Conservation (phyloP, 2,329 filamentous ascomycete genomes). For the Fonsecaea nubica region DNA sequence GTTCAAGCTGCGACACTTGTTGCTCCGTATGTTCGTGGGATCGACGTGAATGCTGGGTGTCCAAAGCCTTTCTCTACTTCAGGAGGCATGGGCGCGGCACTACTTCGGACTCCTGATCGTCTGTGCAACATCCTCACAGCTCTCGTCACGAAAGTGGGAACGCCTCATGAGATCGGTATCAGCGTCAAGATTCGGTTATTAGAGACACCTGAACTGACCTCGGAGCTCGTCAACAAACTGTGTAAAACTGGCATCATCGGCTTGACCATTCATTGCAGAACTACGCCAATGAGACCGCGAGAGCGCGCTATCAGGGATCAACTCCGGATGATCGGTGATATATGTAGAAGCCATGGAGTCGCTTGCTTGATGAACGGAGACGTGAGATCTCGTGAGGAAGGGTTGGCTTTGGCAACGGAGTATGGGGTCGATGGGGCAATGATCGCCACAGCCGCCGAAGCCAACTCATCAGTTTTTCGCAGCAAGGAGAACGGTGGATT, state of each 20-base stretch:
- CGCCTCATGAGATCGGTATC: slow-evolving; percentile 84
- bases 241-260: slow-evolving; percentile 89
- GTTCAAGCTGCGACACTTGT: slow-evolving; percentile 85
- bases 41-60: slow-evolving; percentile 98
- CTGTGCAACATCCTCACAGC: slow-evolving; percentile 82
- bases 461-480: slow-evolving; percentile 88
- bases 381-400: slow-evolving; percentile 76
- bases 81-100: slow-evolving; percentile 93
- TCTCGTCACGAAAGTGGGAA: slow-evolving; percentile 77
- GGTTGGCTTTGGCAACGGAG: slow-evolving; percentile 72
- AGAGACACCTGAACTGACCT: slow-evolving; percentile 76
- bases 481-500: slow-evolving; percentile 71
- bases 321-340: slow-evolving; percentile 78
- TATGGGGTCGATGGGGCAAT: slow-evolving; percentile 93
- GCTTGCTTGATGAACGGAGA: slow-evolving; percentile 97
- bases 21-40: slow-evolving; percentile 85
- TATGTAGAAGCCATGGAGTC: slow-evolving; percentile 84
- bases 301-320: slow-evolving; percentile 87
- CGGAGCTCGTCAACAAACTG: slow-evolving; percentile 76
- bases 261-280: slow-evolving; percentile 88
- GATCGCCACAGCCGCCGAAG: slow-evolving; percentile 93
- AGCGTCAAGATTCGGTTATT: slow-evolving; percentile 96
- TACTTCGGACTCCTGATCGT: slow-evolving; percentile 82
- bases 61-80: slow-evolving; percentile 94
- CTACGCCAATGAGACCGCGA: slow-evolving; percentile 90